Base-by-base conservation (phyloP, 805 yeast species). In the Blastobotrys chiropterorum region DNA sequence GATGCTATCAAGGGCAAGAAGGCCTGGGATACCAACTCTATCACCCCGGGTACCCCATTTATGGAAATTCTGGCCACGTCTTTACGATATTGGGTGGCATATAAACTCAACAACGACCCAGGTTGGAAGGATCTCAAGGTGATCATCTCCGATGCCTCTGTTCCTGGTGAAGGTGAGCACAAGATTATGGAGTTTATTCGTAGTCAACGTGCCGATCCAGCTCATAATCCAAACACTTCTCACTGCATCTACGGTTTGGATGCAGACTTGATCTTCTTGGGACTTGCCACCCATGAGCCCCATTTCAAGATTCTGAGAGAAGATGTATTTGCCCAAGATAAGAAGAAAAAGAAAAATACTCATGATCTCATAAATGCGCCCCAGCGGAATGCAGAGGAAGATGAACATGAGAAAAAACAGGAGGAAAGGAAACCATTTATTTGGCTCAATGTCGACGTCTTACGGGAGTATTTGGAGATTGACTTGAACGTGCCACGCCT, bases 111-210 rank as follows among this genome's bases (percentile, higher is more conserved):
- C 38, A 78, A 78, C 7, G 99, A 94, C 64, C 95, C 97, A 1
- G 96, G 95, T 34, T 94, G 99, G 99, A 83, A 83, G 44, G 77
- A 84, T 53, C 71, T 92, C 46, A 94, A 94, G 68, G 90, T 94
- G 3, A 86, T 94, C 20, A 84, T 94, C 45, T 85, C 95, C 62
- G 99, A 92, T 66, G 96, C 97, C 30, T 83, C 95, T 0, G 98
- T 92, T 13, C 99, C 99, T 1, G 99, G 99, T 56, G 99, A 94
- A 76, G 99, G 99, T 66, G 99, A 94, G 69, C 99, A 94, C 72
- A 94, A 94, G 68, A 84, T 94, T 61, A 94, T 94, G 99, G 90
- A 86, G 62, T 94, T 90, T 66, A 86, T 94, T 52, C 80, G 99
- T 63, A 80, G 87, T 42, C 98, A 90, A 66, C 77, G 98, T 59